Conservation (phyloP, 495 filamentous ascomycete species). For the Aspergillus incahuasiensis region DNA sequence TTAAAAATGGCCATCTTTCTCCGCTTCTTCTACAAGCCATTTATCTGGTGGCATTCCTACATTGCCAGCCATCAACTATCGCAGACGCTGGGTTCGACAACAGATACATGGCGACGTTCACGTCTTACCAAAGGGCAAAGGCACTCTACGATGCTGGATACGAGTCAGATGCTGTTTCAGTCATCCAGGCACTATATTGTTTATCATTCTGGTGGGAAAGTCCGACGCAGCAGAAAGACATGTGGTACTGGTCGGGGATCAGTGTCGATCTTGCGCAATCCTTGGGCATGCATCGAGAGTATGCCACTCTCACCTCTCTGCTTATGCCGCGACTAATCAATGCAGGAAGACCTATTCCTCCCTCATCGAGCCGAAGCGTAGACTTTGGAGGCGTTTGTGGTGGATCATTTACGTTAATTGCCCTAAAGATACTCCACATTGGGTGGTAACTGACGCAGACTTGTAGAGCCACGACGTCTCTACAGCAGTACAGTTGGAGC, state of each 20-base stretch:
- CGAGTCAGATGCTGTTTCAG: slow-evolving; percentile 20
- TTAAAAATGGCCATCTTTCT: neutral
- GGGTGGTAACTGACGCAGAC: neutral
- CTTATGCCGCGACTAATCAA: neutral
- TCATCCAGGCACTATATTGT: slow-evolving; percentile 18
- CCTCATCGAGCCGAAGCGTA: neutral
- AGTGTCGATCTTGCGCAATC: slow-evolving; percentile 19
- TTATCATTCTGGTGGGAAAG: slow-evolving; percentile 23
- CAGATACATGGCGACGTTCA: slow-evolving; percentile 21
- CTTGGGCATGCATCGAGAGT: slow-evolving; percentile 23
- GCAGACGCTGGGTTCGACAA: slow-evolving; percentile 18
- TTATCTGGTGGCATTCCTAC: neutral
- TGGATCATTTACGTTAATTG: slow-evolving; percentile 5
- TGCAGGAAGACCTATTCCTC: neutral
- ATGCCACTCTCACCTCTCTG: neutral
- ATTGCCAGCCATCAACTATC: neutral
- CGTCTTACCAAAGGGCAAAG: slow-evolving; percentile 22
- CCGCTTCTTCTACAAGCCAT: slow-evolving; percentile 6
- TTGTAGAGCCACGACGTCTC: slow-evolving; percentile 3
- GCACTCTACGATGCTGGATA: slow-evolving; percentile 23
- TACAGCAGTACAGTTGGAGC: neutral
- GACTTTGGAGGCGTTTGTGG: slow-evolving; percentile 9
- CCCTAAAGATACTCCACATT: neutral
- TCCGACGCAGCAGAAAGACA: slow-evolving; percentile 20
- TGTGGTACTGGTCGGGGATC: slow-evolving; percentile 24